Conservation (phyloP, 768 basidiomycete species). For the Psilocybe subaeruginosa region DNA sequence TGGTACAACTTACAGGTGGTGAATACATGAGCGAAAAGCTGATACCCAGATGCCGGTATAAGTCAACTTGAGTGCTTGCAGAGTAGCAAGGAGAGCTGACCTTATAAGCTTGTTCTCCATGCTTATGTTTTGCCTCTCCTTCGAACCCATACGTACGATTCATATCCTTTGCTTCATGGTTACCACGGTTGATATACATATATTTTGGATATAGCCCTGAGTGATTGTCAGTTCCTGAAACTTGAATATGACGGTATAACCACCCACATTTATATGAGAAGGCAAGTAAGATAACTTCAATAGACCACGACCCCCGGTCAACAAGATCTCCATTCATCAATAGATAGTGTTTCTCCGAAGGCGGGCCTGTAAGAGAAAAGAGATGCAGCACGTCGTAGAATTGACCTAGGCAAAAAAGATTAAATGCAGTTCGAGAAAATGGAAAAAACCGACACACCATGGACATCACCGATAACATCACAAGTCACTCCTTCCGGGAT, state of each 20-base stretch:
- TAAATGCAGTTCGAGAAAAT: not conserved
- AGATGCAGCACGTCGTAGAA: constrained; percentile 94
- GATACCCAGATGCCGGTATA: not conserved
- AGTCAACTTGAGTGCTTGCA: not conserved
- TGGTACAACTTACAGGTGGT: constrained; percentile 65
- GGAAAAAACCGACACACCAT: constrained; percentile 54
- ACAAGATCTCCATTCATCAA: constrained; percentile 97
- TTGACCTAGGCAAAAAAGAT: constrained; percentile 62
- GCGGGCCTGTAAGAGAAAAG: constrained; percentile 82
- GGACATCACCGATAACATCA: constrained; percentile 96
- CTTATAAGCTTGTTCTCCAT: constrained; percentile 95
- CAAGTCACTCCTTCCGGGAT: constrained; percentile 79
- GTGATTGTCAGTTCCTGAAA: constrained; percentile 8
- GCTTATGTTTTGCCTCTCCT: constrained; percentile 96
- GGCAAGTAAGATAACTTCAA: constrained; percentile 89
- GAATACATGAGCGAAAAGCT: constrained; percentile 95
- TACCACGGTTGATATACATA: constrained; percentile 95
- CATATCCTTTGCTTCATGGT: constrained; percentile 98
- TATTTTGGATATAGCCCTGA: constrained; percentile 88
- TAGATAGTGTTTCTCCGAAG: constrained; percentile 81
- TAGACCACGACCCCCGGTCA: constrained; percentile 95
- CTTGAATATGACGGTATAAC: not conserved
- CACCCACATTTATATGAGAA: constrained; percentile 93
- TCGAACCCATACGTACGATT: constrained; percentile 93
- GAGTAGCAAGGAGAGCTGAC: constrained; percentile 34